Evolutionary conservation across 139 green algal genomes (phyloP), one percentile per base, ranked within the genome.

Genomic region (Trebouxia sp.): DNA sequence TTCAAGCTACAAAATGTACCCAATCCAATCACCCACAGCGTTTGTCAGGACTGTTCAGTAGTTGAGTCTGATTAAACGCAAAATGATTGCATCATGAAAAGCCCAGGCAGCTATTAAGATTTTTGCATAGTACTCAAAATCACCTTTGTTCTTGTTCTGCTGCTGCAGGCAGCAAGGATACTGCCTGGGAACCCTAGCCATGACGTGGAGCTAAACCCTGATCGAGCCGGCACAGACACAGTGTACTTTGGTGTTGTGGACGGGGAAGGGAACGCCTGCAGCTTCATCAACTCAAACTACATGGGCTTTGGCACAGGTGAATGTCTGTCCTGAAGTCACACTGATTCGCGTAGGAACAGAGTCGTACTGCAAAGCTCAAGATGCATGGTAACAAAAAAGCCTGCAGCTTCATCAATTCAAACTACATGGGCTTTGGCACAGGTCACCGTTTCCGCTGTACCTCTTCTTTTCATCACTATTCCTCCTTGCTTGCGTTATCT

Each of bases 281-380:
- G 83, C 62, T 92, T 94, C 85, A 95, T 95, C 81, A 92, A 94
- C 79, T 88, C 75, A 65, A 94, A 88, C 81, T 95, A 94, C 83
- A 89, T 90, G 77, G 85, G 82, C 39, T 94, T 94, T 79, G 91
- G 91, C 26, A 89, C 90, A 38, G 90, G 90, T 38, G 48, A 50
- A 26, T 24, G 9, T 43, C 26, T 58, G 43, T 11, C 24, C 42
- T 28, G 32, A 48, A 45, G n/a, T 72, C 22, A 72, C 15, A 30
- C 30, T 22, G 48, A 14, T 58, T 14, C 17, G 17, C 48, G 48
- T n/a, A n/a, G n/a, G n/a, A n/a, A n/a, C n/a, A n/a, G n/a, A n/a
- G n/a, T n/a, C n/a, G n/a, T n/a, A n/a, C n/a, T n/a, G n/a, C n/a
- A n/a, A n/a, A n/a, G n/a, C n/a, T n/a, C n/a, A n/a, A n/a, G n/a